Percentiles rank a stretch among this genome's conserved stretches.
These are phyloP conservation scores for Cystoderma amianthinum DNA, from an alignment of 768 basidiomycete species.

Conservation along the genomic window DNA sequence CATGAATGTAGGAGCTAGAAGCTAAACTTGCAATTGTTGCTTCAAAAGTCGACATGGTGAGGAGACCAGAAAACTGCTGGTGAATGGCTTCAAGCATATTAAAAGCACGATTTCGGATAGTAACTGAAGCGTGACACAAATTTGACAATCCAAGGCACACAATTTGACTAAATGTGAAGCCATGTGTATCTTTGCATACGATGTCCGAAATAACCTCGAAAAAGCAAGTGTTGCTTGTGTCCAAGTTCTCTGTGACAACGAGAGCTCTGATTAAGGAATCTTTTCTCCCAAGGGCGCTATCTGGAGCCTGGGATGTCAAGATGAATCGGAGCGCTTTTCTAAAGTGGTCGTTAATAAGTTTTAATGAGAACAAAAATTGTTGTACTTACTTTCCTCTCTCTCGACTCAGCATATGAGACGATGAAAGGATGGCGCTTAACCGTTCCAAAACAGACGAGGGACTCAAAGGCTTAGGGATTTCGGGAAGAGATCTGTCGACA, in stretches of 20 bases:
- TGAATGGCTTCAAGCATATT: constrained; percentile 70
- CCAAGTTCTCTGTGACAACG: constrained; percentile 45
- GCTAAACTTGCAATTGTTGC: constrained; percentile 66
- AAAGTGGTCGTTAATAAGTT: constrained; percentile 5
- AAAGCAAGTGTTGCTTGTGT: constrained; percentile 56
- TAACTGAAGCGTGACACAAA: constrained; percentile 62
- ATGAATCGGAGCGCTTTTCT: constrained; percentile 78
- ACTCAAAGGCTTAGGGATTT: constrained; percentile 48
- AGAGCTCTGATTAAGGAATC: constrained; percentile 68
- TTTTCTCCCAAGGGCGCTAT: constrained; percentile 42
- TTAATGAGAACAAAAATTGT: background rate
- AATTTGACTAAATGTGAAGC: constrained; percentile 68
- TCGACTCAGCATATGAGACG: constrained; percentile 42
- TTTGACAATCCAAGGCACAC: constrained; percentile 79
- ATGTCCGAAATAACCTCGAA: constrained; percentile 77
- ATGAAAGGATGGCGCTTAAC: constrained; percentile 62
- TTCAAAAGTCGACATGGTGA: constrained; percentile 68
- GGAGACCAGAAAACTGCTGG: constrained; percentile 56
- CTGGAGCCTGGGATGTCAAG: constrained; percentile 48
- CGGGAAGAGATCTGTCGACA: constrained; percentile 45
- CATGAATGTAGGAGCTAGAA: constrained; percentile 72
- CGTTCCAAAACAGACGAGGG: constrained; percentile 52
- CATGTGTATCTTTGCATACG: constrained; percentile 49
- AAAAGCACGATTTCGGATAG: constrained; percentile 71
- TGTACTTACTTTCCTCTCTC: constrained; percentile 57